Evolutionary conservation across 2,329 filamentous ascomycete species (phyloP).

Genomic region (Trichoderma semiorbis): DNA sequence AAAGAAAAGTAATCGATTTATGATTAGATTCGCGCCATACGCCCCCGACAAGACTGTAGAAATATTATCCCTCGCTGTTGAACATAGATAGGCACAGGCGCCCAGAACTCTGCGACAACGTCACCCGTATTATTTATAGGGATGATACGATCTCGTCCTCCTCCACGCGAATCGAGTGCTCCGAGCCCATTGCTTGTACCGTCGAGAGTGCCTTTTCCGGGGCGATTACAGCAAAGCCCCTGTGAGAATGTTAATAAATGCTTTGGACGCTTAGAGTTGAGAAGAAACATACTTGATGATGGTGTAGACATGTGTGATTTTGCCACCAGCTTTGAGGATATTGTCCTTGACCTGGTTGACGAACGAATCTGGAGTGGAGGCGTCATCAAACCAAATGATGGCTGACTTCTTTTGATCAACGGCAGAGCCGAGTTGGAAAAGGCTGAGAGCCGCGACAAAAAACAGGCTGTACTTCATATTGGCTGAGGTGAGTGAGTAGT

Average conservation of each 20-base stretch:
- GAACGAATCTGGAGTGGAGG: conserved; percentile 61
- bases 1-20: background rate
- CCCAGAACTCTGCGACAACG: background rate
- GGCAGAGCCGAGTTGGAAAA: conserved; percentile 56
- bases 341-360: conserved; percentile 68
- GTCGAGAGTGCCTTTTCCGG: conserved; percentile 65
- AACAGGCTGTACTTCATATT: conserved; percentile 62
- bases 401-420: conserved; percentile 69
- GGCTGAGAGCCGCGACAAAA: conserved; percentile 53
- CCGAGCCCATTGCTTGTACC: conserved; percentile 59
- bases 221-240: conserved; percentile 74
- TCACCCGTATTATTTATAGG: background rate
- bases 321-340: conserved; percentile 66
- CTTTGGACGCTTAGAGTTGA: background rate
- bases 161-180: conserved; percentile 57
- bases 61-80: background rate
- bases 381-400: conserved; percentile 72
- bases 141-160: conserved; percentile 68
- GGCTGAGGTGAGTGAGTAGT: conserved; percentile 1
- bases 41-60: background rate
- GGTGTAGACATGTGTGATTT: conserved; percentile 74
- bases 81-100: background rate
- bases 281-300: conserved; percentile 56
- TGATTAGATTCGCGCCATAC: background rate
- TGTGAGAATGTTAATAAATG: conserved; percentile 37